These are phyloP conservation scores for Phylloporus rhodoxanthus DNA, from an alignment of 768 basidiomycete genomes.

Conservation along the genomic window DNA sequence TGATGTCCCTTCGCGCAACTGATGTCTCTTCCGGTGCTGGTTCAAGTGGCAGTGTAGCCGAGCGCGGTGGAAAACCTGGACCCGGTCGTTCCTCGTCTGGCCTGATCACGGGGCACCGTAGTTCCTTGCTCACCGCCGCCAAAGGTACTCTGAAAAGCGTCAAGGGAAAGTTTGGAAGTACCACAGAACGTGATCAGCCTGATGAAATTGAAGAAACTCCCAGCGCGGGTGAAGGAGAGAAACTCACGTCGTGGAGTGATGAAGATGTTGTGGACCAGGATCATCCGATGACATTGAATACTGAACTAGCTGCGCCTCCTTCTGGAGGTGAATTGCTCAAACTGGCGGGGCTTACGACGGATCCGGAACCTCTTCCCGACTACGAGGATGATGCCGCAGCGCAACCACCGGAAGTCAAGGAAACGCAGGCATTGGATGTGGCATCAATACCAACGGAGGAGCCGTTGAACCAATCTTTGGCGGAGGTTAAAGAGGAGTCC, in stretches of 20 bases:
- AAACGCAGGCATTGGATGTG: conserved; percentile 7
- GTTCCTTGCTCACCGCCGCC: conserved; percentile 48
- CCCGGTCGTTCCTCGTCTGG: conserved; percentile 48
- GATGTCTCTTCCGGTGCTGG: conserved; percentile 9
- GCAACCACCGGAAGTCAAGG: conserved; percentile 5
- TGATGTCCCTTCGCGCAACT: conserved; percentile 25
- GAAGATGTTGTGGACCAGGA: conserved; percentile 9
- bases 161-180: conserved; percentile 37
- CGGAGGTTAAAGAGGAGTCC: neutral
- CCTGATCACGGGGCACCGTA: conserved; percentile 35
- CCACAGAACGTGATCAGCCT: conserved; percentile 12
- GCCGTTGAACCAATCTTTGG: neutral
- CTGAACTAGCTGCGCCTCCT: conserved; percentile 20
- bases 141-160: conserved; percentile 49
- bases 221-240: conserved; percentile 3
- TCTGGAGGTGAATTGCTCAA: conserved; percentile 44
- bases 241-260: conserved; percentile 18
- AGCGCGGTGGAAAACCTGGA: conserved; percentile 36
- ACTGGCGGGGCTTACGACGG: conserved; percentile 43
- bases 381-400: conserved; percentile 45
- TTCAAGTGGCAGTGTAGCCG: conserved; percentile 4
- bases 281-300: conserved; percentile 3
- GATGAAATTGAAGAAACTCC: conserved; percentile 18
- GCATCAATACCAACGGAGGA: neutral
- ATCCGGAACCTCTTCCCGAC: conserved; percentile 43